Evolutionary conservation across 225 moss, liverwort and hornwort genomes (phyloP).

Genomic region (Asterella californica): DNA sequence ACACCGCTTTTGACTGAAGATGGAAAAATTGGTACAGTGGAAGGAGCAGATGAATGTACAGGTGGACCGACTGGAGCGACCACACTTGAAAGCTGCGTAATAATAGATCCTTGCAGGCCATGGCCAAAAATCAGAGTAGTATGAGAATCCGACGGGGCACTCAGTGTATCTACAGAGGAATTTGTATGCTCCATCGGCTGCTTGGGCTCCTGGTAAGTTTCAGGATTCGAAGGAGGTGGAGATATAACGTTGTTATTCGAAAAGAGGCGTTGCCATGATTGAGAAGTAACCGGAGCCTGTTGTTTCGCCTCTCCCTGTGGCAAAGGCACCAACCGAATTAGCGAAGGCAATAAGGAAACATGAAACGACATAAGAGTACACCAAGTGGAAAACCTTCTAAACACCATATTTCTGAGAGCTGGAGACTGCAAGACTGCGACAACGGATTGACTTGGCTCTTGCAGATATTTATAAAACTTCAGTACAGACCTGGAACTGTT

Average conservation of each 20-base stretch:
- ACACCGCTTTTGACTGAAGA: constrained; percentile 22
- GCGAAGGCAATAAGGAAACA: too few relatives aligned
- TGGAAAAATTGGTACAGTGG: constrained; percentile 34
- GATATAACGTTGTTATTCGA: constrained; percentile 24
- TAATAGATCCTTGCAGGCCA: constrained; percentile 34
- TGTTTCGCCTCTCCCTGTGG: constrained; percentile 40
- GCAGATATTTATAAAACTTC: too few relatives aligned
- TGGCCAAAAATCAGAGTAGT: constrained; percentile 31
- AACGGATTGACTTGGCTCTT: too few relatives aligned
- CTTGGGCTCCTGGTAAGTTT: constrained; percentile 26
- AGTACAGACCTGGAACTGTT: too few relatives aligned
- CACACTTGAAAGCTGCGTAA: constrained; percentile 21
- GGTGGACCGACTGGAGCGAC: constrained; percentile 34
- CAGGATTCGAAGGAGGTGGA: constrained; percentile 26
- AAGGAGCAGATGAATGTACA: constrained; percentile 42
- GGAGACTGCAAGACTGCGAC: too few relatives aligned
- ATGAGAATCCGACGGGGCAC: constrained; percentile 30
- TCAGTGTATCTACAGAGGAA: constrained; percentile 16
- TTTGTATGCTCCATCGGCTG: constrained; percentile 13
- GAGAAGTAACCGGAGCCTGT: constrained; percentile 25
- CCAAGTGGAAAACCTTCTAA: too few relatives aligned
- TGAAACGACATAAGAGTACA: too few relatives aligned
- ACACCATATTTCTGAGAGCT: too few relatives aligned
- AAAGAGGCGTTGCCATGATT: constrained; percentile 49
- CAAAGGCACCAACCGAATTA: too few relatives aligned